Evolutionary conservation across 1,284 basidiomycete species (phyloP).

Genomic region (Cronartium ribicola): DNA sequence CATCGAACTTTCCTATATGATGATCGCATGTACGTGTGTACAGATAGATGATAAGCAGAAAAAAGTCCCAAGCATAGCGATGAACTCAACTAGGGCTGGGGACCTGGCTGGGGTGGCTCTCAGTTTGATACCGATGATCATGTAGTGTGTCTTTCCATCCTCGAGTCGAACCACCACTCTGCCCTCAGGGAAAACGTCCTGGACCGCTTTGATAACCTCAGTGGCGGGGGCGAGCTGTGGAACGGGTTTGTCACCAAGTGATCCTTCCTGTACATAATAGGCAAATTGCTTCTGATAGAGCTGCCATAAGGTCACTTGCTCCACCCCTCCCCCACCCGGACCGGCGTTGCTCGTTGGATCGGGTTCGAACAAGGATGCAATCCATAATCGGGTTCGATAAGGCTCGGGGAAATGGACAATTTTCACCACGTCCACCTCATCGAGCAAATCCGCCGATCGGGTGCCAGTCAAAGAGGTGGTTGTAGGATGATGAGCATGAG

Average conservation of each 20-base stretch:
- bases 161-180: conserved; percentile 39
- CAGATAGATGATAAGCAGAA: background rate
- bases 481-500: conserved; percentile 24
- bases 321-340: conserved; percentile 39
- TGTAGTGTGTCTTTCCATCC: conserved; percentile 39
- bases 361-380: conserved; percentile 41
- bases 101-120: conserved; percentile 20
- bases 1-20: background rate
- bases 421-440: conserved; percentile 36
- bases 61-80: background rate
- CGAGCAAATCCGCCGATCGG: conserved; percentile 23
- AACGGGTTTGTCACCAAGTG: conserved; percentile 23
- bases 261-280: conserved; percentile 29
- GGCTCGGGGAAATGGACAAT: conserved; percentile 41
- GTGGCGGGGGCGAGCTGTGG: conserved; percentile 40
- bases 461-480: conserved; percentile 3
- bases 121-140: conserved; percentile 42
- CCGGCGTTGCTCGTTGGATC: conserved; percentile 38
- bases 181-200: conserved; percentile 41
- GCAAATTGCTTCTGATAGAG: conserved; percentile 42
- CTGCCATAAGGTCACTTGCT: conserved; percentile 42
- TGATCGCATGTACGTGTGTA: background rate
- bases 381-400: conserved; percentile 43
- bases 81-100: conserved; percentile 38
- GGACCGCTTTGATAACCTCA: conserved; percentile 42